Base-by-base conservation (phyloP, 2,329 filamentous ascomycete species). In the Hypoxylon sp. region DNA sequence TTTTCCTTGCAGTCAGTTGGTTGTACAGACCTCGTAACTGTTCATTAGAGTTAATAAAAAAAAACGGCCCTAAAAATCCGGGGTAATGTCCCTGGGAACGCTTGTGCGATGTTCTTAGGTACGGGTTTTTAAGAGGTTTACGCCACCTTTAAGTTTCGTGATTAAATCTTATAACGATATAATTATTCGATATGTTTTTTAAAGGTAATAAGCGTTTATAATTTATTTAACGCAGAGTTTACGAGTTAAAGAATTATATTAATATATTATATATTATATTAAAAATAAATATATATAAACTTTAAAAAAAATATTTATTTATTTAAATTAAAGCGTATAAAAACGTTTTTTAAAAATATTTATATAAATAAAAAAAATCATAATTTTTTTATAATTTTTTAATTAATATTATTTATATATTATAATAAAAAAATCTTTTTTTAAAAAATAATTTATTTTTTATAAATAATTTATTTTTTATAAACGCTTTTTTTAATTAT, bases 261-360 rank as follows among this genome's bases (percentile, higher is more conserved):
- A 51, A 36, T 48, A 42, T 52, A 58, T 38, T 11, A 40, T 47
- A 27, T 40, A 41, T 23, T 31, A 15, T 15, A 36, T 23, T 40
- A 27, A 11, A 41, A 43, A 21, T 13, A 23, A 50, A 13, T 16
- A 26, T 17, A 30, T 27, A 34, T 31, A 13, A 8, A 50, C 38
- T 34, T 42, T 46, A 19, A 20, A 42, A 34, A 38, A 32, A 43
- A 27, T 31, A 59, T 43, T 47, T 60, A 62, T 55, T 57, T 44
- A 55, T 67, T 66, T 66, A 63, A 63, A 63, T 63, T 65, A 55
- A 63, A 57, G 51, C 58, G 59, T 65, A 63, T 55, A 63, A 59
- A 50, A 50, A 48, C 37, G 41, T 54, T 55, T 47, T 53, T 37
- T 29, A 11, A 49, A 27, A 41, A 42, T n/a, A n/a, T n/a, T n/a